Conservation (phyloP, 1,284 basidiomycete genomes). For the Cryptococcus depauperatus region DNA sequence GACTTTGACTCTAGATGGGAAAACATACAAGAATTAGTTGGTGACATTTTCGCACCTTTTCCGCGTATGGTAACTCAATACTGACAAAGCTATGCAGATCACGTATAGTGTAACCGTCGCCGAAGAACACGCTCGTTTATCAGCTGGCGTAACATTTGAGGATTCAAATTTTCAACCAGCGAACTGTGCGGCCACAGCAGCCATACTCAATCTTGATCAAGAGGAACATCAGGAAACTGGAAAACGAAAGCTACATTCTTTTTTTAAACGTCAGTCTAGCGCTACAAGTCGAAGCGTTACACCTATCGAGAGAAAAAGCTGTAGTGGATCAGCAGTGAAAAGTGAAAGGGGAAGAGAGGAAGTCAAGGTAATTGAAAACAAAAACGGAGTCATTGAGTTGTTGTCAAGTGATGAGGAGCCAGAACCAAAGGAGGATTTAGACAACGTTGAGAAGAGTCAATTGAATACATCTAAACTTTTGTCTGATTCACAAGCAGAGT, state of each 20-base stretch:
- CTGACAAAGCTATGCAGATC: conserved; percentile 24
- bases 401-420: conserved; percentile 35
- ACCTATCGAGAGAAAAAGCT: background rate
- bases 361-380: conserved; percentile 3
- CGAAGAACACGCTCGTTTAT: conserved; percentile 30
- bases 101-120: conserved; percentile 41
- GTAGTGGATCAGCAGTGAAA: background rate
- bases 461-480: background rate
- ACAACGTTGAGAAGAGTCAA: conserved; percentile 2
- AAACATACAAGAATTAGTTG: conserved; percentile 77
- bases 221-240: conserved; percentile 10
- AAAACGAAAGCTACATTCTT: conserved; percentile 21
- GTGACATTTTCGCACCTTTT: conserved; percentile 17
- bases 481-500: conserved; percentile 13
- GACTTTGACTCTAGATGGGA: conserved; percentile 75
- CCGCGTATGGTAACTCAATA: background rate
- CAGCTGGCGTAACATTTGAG: conserved; percentile 8
- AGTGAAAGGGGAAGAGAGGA: background rate
- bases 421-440: background rate
- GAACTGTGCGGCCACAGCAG: conserved; percentile 20
- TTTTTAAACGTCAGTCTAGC: conserved; percentile 22
- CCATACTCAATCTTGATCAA: conserved; percentile 13
- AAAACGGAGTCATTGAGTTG: conserved; percentile 29
- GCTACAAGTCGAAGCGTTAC: conserved; percentile 16
- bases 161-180: conserved; percentile 25